Percentiles rank a stretch among this genome's conserved stretches.
These are phyloP conservation scores for Nannizzia gypsea DNA, from an alignment of 2,329 filamentous ascomycete species.

Conservation along the genomic window DNA sequence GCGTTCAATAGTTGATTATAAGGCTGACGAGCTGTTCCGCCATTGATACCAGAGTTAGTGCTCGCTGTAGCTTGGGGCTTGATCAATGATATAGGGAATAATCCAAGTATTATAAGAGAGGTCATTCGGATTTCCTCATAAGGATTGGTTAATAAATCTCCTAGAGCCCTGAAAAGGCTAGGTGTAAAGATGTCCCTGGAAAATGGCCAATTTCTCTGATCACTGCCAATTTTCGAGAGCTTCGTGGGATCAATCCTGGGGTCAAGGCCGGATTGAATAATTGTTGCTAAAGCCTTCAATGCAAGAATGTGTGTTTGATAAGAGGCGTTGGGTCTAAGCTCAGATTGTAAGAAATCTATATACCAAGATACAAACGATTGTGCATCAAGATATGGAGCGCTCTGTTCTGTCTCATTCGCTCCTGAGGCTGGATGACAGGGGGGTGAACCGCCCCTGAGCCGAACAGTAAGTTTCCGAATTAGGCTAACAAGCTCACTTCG, in stretches of 20 bases:
- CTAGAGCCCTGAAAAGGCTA: constrained; percentile 43
- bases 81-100: constrained; percentile 26
- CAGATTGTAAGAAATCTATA: constrained; percentile 55
- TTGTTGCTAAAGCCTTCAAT: constrained; percentile 55
- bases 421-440: background rate
- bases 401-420: background rate
- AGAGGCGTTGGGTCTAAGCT: constrained; percentile 68
- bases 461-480: constrained; percentile 63
- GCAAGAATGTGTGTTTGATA: constrained; percentile 83
- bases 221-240: constrained; percentile 39
- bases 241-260: constrained; percentile 27
- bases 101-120: constrained; percentile 36
- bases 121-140: constrained; percentile 76
- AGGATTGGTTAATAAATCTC: constrained; percentile 74
- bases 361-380: constrained; percentile 60
- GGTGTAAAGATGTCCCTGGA: constrained; percentile 33
- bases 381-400: background rate
- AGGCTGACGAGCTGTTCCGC: background rate
- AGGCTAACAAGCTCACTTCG: constrained; percentile 68
- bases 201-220: constrained; percentile 41
- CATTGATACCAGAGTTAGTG: background rate
- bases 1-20: constrained; percentile 21
- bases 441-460: constrained; percentile 51
- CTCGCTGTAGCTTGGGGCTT: background rate
- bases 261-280: constrained; percentile 61